These are phyloP conservation scores for Capronia americana DNA, from an alignment of 2,329 filamentous ascomycete species.

Conservation along the genomic window DNA sequence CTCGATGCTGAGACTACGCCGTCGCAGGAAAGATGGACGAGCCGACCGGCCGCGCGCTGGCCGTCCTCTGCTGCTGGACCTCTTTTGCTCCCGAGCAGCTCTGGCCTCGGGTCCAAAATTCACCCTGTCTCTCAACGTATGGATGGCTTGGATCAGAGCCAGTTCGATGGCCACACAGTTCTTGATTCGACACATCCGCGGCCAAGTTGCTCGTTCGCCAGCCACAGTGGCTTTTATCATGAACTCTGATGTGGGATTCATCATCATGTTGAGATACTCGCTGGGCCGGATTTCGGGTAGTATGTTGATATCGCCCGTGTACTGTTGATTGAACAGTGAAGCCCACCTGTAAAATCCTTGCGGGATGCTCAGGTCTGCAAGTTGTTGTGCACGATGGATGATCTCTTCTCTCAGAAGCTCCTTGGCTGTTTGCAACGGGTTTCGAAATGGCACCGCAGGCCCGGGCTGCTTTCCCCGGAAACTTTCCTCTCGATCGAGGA, in stretches of 20 bases:
- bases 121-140: conserved; percentile 44
- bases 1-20: conserved; percentile 35
- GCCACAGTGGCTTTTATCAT: conserved; percentile 78
- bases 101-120: conserved; percentile 37
- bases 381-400: conserved; percentile 78
- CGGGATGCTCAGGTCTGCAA: conserved; percentile 81
- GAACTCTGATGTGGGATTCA: conserved; percentile 84
- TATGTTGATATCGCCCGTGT: conserved; percentile 95
- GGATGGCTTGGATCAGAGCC: conserved; percentile 60
- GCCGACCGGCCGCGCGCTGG: conserved; percentile 31
- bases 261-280: conserved; percentile 77
- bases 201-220: conserved; percentile 90
- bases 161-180: conserved; percentile 90
- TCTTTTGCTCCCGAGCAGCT: conserved; percentile 31
- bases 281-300: conserved; percentile 77
- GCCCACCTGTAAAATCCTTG: conserved; percentile 78
- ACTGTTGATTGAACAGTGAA: conserved; percentile 86
- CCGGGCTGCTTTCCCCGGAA: conserved; percentile 45
- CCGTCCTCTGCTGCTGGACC: conserved; percentile 31
- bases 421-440: conserved; percentile 65
- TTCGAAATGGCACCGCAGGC: conserved; percentile 1
- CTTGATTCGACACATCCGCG: conserved; percentile 80
- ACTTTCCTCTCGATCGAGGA: conserved; percentile 76
- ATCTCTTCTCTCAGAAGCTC: conserved; percentile 79
- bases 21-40: conserved; percentile 29